Percentiles rank a stretch among this genome's conserved stretches.
These are phyloP conservation scores for Candida germanica DNA, from an alignment of 805 yeast genomes.

Conservation along the genomic window DNA sequence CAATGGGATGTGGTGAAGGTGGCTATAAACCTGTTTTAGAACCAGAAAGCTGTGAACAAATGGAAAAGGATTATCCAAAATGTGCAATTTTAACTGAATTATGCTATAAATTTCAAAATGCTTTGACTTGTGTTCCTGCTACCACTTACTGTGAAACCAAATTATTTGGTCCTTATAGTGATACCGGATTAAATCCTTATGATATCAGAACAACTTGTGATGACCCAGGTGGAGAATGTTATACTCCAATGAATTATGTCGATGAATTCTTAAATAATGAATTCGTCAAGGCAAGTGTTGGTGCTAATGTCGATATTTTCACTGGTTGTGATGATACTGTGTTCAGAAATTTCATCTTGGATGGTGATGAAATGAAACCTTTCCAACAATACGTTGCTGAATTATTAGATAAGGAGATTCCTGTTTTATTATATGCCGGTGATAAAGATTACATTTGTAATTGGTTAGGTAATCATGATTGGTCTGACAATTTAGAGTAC, in stretches of 20 bases:
- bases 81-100: constrained; percentile 29
- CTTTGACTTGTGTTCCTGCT: constrained; percentile 43
- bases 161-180: constrained; percentile 28
- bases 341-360: constrained; percentile 47
- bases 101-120: constrained; percentile 30
- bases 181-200: constrained; percentile 60
- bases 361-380: constrained; percentile 70
- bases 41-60: constrained; percentile 29
- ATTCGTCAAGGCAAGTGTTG: constrained; percentile 52
- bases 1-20: constrained; percentile 47
- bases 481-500: constrained; percentile 36
- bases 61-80: constrained; percentile 33
- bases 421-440: constrained; percentile 44
- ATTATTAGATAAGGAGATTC: constrained; percentile 36
- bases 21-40: constrained; percentile 37
- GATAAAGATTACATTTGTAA: constrained; percentile 46
- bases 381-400: constrained; percentile 59
- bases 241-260: constrained; percentile 46
- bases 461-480: constrained; percentile 44
- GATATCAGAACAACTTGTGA: constrained; percentile 56
- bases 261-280: constrained; percentile 53
- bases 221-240: constrained; percentile 52
- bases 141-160: constrained; percentile 26
- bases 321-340: constrained; percentile 50
- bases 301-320: constrained; percentile 49